phyloP scores from a whole-genome alignment of 2,329 filamentous ascomycete species.

The Trichoderma brevicompactum region DNA sequence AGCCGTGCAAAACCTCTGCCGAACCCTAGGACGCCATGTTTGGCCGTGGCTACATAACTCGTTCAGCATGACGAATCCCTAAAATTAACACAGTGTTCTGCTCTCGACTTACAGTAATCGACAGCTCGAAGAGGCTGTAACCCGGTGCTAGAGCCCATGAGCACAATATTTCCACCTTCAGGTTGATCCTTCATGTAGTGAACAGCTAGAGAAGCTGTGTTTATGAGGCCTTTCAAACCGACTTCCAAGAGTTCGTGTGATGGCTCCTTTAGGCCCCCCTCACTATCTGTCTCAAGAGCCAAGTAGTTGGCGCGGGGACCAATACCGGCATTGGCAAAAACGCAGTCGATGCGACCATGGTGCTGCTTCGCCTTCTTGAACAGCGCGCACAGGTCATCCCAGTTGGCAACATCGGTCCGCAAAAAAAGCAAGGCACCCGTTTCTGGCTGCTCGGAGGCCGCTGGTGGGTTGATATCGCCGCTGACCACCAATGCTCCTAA shows the following conservation, averaged over 20 bases:
- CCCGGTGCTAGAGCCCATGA: conserved; percentile 24
- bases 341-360: conserved; percentile 18
- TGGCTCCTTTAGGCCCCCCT: conserved; percentile 10
- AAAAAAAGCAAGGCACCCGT: conserved; percentile 11
- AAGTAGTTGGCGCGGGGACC: conserved; percentile 24
- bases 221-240: conserved; percentile 20
- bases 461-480: conserved; percentile 16
- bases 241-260: conserved; percentile 20
- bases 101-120: conserved; percentile 18
- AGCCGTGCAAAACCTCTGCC: conserved; percentile 19
- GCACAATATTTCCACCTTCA: conserved; percentile 18
- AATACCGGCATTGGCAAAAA: conserved; percentile 22
- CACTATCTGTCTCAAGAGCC: conserved; percentile 22
- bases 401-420: conserved; percentile 12
- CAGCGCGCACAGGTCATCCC: conserved; percentile 15
- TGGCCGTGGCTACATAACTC: conserved; percentile 14
- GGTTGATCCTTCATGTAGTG: conserved; percentile 25
- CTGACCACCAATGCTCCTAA: conserved; percentile 22
- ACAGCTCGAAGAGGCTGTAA: conserved; percentile 20
- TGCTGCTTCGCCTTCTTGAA: conserved; percentile 19
- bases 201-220: conserved; percentile 21
- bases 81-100: neutral
- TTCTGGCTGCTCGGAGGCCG: conserved; percentile 8
- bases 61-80: neutral
- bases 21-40: conserved; percentile 19